Conservation (phyloP, 495 filamentous ascomycete genomes). For the Aspergillus taichungensis region DNA sequence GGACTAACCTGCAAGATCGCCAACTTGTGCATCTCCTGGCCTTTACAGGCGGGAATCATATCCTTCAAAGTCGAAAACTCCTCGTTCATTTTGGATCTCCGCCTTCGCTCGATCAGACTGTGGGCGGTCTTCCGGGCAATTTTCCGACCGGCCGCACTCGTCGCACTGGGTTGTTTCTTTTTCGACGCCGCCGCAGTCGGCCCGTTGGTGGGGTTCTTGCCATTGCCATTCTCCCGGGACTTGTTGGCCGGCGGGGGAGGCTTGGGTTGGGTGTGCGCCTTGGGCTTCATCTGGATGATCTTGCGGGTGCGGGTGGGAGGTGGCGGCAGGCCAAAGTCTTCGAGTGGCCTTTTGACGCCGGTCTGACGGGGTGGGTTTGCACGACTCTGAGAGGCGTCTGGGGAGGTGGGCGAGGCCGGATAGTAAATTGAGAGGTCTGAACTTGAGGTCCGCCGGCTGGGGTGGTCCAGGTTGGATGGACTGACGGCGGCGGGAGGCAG, state of each 20-base stretch:
- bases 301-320: constrained; percentile 87
- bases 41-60: constrained; percentile 87
- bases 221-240: constrained; percentile 17
- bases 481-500: constrained; percentile 76
- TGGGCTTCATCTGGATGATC: constrained; percentile 94
- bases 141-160: constrained; percentile 77
- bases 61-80: constrained; percentile 90
- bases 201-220: constrained; percentile 19
- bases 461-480: constrained; percentile 26
- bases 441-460: constrained; percentile 34
- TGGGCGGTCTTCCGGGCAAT: constrained; percentile 95
- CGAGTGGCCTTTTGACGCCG: constrained; percentile 39
- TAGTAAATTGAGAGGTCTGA: constrained; percentile 41
- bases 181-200: constrained; percentile 37
- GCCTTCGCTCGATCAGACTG: constrained; percentile 82
- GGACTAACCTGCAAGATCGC: constrained; percentile 79
- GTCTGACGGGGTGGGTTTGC: constrained; percentile 52
- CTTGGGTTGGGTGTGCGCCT: constrained; percentile 23
- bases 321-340: constrained; percentile 73
- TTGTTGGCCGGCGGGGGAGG: constrained; percentile 16
- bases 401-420: constrained; percentile 49
- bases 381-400: constrained; percentile 26
- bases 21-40: constrained; percentile 96
- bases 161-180: constrained; percentile 59
- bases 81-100: constrained; percentile 97